These are phyloP conservation scores for Lachancea sp. DNA, from an alignment of 805 yeast species.

Conservation along the genomic window DNA sequence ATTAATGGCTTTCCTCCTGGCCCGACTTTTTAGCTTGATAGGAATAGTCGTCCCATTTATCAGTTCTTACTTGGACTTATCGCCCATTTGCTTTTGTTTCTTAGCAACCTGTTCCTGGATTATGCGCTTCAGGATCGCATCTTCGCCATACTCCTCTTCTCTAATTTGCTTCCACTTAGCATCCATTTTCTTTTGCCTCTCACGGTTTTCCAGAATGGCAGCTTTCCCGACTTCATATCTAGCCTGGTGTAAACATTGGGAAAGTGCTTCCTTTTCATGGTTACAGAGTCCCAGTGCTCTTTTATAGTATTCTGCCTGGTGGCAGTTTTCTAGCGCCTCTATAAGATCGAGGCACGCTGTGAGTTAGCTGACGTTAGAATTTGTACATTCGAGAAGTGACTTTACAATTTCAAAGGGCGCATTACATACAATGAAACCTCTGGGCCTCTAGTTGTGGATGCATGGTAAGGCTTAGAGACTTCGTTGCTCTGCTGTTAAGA, in stretches of 20 bases:
- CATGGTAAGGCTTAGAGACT: conserved; percentile 29
- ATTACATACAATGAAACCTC: conserved; percentile 39
- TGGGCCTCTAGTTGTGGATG: conserved; percentile 50
- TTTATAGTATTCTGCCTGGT: conserved; percentile 56
- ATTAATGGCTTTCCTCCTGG: neutral
- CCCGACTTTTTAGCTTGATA: too few species aligned
- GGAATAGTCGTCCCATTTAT: too few species aligned
- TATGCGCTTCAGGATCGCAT: conserved; percentile 59
- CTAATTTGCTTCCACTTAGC: conserved; percentile 53
- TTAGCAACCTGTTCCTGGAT: conserved; percentile 47
- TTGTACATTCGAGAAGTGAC: neutral
- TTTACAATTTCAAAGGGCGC: neutral
- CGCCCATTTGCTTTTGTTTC: conserved; percentile 19
- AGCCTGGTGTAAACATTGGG: conserved; percentile 74
- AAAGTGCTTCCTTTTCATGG: conserved; percentile 70
- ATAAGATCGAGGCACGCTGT: conserved; percentile 73
- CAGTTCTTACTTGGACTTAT: conserved; percentile 8
- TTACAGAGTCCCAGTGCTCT: conserved; percentile 81
- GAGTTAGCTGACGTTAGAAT: neutral
- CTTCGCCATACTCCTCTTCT: conserved; percentile 78
- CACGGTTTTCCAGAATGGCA: conserved; percentile 44
- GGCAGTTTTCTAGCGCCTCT: conserved; percentile 86
- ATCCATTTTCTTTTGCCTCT: conserved; percentile 49
- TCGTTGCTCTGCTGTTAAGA: neutral
- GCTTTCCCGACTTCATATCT: conserved; percentile 57